Evolutionary conservation across 176 grass and related monocot genomes (phyloP), one percentile per base, ranked within the genome.

Genomic region (Metroxylon sagu): DNA sequence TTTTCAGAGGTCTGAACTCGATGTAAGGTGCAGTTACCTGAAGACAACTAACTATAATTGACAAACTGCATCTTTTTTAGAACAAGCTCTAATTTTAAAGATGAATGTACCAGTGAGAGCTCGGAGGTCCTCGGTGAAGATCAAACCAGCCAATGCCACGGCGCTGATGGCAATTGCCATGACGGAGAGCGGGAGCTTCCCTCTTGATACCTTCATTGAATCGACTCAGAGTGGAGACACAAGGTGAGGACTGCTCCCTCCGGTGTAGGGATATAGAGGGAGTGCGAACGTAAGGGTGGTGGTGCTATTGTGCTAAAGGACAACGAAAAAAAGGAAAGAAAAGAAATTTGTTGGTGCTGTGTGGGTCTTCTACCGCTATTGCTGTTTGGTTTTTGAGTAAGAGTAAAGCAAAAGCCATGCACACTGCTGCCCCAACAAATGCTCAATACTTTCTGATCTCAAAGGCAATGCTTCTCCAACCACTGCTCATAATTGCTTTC

Each of bases 71-170:
- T 75, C 66, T 52, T 62, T 71, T 49, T 72, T 73, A 67, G 43
- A 52, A 48, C 29, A 55, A 80, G 64, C 77, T 62, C 19, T 69
- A 15, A 80, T 56, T 64, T 63, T 80, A 66, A 80, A 52, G 57
- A 51, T 66, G 17, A 68, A 73, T 50, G 56, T 78, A 74, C 76
- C 79, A 16, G 79, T 77, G 65, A 86, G 76, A 14, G 71, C 65
- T 17, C 76, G 83, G 64, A 92, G 54, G 74, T 86, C 88, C 51
- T 91, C 83, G 19, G 82, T 80, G 72, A 91, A 91, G 61, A 86
- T 75, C 59, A 83, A 19, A 59, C 88, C 88, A 1, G 69, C 52
- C 1, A 92, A 60, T 57, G 79, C 76, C 3, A 92, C 71, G 6
- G 75, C 83, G 26, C 79, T 63, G 62, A 91, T 86, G 29, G 86